Evolutionary conservation across 2,329 filamentous ascomycete genomes (phyloP).

Genomic region (Setomelanomma holmii): DNA sequence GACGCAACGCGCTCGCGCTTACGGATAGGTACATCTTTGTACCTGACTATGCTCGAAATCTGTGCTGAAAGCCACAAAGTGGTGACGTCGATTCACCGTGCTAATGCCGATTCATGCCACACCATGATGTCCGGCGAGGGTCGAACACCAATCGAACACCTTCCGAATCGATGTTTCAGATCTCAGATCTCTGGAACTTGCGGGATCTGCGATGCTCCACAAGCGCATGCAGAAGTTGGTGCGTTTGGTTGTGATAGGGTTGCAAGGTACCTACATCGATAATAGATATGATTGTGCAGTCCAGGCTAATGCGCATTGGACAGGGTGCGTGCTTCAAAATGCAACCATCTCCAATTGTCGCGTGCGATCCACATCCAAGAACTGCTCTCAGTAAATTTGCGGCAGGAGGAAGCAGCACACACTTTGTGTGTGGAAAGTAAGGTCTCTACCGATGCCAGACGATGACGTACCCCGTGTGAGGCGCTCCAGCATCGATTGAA

Average conservation of each 20-base stretch:
- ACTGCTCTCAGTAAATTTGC: too few relatives aligned
- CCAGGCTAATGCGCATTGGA: too few relatives aligned
- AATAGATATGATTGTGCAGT: not conserved
- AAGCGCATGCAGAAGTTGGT: slow-evolving; percentile 10
- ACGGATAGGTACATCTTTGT: slow-evolving; percentile 12
- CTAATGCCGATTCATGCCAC: slow-evolving; percentile 26
- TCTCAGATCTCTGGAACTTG: slow-evolving; percentile 22
- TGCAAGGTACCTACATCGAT: too few relatives aligned
- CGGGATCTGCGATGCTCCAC: slow-evolving; percentile 23
- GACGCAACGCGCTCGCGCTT: not conserved
- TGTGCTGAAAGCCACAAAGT: slow-evolving; percentile 19
- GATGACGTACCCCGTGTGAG: too few relatives aligned
- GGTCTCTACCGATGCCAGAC: too few relatives aligned
- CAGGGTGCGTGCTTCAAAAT: too few relatives aligned
- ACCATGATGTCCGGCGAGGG: slow-evolving; percentile 27
- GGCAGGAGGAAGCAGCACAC: too few relatives aligned
- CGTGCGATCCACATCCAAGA: too few relatives aligned
- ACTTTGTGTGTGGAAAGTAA: too few relatives aligned
- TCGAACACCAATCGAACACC: slow-evolving; percentile 21
- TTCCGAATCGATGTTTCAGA: slow-evolving; percentile 20
- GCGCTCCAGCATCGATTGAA: too few relatives aligned
- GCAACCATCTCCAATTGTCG: too few relatives aligned
- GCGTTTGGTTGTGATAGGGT: too few relatives aligned
- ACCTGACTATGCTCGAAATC: slow-evolving; percentile 9
- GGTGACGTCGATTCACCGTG: slow-evolving; percentile 30